These are phyloP conservation scores for Fusarium sp. DNA, from an alignment of 2,329 filamentous ascomycete species.

Conservation along the genomic window DNA sequence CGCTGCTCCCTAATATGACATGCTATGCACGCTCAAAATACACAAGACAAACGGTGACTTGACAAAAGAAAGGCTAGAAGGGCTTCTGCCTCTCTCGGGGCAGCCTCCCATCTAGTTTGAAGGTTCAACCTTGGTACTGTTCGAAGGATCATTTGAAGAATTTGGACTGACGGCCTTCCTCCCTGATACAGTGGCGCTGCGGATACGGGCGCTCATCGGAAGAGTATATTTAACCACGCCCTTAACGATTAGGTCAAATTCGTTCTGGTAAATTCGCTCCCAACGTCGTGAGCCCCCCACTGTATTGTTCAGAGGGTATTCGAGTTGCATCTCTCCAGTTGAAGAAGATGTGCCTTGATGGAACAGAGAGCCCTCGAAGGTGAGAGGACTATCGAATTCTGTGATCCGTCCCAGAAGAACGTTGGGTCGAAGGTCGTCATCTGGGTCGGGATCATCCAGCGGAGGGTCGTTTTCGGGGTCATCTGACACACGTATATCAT, in stretches of 20 bases:
- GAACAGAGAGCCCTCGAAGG: conserved; percentile 91
- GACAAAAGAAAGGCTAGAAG: conserved; percentile 43
- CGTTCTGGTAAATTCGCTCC: conserved; percentile 89
- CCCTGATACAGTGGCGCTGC: conserved; percentile 69
- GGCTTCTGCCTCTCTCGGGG: conserved; percentile 21
- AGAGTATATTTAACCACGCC: conserved; percentile 87
- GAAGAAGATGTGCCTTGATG: conserved; percentile 77
- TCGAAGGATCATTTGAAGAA: conserved; percentile 71
- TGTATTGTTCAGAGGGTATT: conserved; percentile 87
- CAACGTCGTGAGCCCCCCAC: conserved; percentile 86
- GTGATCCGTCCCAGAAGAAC: conserved; percentile 92
- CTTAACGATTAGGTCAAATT: conserved; percentile 92
- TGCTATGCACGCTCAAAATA: conserved; percentile 52
- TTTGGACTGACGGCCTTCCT: conserved; percentile 71
- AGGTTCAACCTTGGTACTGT: conserved; percentile 69
- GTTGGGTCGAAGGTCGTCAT: conserved; percentile 72
- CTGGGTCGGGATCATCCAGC: conserved; percentile 71
- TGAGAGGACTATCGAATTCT: conserved; percentile 86
- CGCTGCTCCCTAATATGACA: conserved; percentile 47
- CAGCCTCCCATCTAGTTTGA: conserved; percentile 29
- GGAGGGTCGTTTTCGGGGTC: conserved; percentile 53
- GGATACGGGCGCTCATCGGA: conserved; percentile 68
- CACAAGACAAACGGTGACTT: conserved; percentile 40
- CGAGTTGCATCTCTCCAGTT: conserved; percentile 83
- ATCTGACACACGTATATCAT: conserved; percentile 43